These are phyloP conservation scores for Neolentinus lepideus DNA, from an alignment of 1,284 basidiomycete genomes.

Conservation along the genomic window DNA sequence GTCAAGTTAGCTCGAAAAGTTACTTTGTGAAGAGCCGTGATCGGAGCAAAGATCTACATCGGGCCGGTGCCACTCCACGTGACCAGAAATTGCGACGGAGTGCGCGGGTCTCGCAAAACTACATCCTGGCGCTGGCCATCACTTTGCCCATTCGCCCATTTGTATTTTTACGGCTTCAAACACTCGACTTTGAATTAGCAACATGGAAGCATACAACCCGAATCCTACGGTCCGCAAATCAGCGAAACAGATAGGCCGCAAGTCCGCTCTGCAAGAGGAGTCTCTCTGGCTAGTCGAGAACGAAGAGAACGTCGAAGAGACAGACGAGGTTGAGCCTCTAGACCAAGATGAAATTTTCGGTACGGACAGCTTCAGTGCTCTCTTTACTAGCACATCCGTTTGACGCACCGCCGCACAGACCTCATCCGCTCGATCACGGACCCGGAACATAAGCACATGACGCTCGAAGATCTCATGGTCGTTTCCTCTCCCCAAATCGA, in stretches of 20 bases:
- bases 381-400: background rate
- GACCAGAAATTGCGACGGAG: too few species aligned
- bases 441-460: conserved; percentile 92
- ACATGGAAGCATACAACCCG: conserved; percentile 30
- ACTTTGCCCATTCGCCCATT: background rate
- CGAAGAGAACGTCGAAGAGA: conserved; percentile 18
- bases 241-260: conserved; percentile 14
- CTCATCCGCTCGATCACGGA: conserved; percentile 92
- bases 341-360: conserved; percentile 49
- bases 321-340: conserved; percentile 33
- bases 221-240: conserved; percentile 28
- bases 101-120: too few species aligned
- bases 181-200: background rate
- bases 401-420: conserved; percentile 38
- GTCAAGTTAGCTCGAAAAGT: too few species aligned
- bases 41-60: too few species aligned
- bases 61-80: too few species aligned
- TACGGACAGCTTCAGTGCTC: conserved; percentile 16
- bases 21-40: too few species aligned
- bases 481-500: conserved; percentile 87
- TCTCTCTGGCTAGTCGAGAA: conserved; percentile 26
- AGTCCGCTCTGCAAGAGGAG: conserved; percentile 13
- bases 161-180: background rate
- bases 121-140: background rate
- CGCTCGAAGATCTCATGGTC: conserved; percentile 94